These are phyloP conservation scores for Zygnema circumcarinatum DNA, from an alignment of 139 green algal species.

Conservation along the genomic window DNA sequence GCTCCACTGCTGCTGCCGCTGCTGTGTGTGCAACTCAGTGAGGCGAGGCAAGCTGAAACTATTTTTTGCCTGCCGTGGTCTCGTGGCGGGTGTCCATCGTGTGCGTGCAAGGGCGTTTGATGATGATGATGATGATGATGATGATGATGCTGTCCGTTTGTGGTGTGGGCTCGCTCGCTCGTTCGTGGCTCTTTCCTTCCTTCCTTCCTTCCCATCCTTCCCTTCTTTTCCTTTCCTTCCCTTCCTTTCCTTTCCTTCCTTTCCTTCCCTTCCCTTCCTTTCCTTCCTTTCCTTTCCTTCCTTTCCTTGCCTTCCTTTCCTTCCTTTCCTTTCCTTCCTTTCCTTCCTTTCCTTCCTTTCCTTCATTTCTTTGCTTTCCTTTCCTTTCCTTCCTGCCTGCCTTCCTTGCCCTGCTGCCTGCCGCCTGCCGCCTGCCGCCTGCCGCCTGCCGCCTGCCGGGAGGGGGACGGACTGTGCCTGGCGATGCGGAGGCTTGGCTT, in stretches of 20 bases:
- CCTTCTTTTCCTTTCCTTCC: slow-evolving; percentile 27
- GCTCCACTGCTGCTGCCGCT: neutral
- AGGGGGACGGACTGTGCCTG: no score
- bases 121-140: slow-evolving; percentile 20
- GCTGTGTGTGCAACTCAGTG: neutral
- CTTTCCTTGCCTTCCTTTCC: neutral
- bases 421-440: neutral
- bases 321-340: slow-evolving; percentile 18
- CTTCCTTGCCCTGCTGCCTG: neutral
- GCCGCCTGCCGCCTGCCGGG: neutral
- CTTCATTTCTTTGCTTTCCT: neutral
- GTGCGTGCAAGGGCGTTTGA: neutral
- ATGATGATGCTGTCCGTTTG: slow-evolving; percentile 1
- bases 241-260: slow-evolving; percentile 13
- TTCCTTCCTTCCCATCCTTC: slow-evolving; percentile 11
- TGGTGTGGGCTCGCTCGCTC: slow-evolving; percentile 70
- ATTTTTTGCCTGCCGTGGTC: slow-evolving; percentile 13
- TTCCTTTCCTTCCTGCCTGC: neutral
- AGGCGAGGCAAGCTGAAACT: neutral
- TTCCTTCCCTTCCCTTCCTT: slow-evolving; percentile 4
- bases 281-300: slow-evolving; percentile 17
- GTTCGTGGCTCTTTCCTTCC: slow-evolving; percentile 5
- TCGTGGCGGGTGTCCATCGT: neutral
- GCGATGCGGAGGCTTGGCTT: no score
- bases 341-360: neutral